Evolutionary conservation across 2,329 filamentous ascomycete species (phyloP).

Genomic region (Pseudogymnoascus sp.): DNA sequence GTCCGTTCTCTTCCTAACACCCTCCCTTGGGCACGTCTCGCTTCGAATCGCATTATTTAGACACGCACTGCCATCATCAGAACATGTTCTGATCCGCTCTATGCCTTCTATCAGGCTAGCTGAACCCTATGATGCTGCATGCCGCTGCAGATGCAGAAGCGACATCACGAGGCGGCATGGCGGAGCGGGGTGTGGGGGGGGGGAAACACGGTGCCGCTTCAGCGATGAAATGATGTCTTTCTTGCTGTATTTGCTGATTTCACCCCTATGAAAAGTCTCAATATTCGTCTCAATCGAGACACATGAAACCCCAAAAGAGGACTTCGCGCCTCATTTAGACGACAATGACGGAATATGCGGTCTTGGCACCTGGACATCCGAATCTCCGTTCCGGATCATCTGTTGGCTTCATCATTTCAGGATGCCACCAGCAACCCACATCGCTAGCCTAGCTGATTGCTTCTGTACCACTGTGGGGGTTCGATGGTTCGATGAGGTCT

Average conservation of each 20-base stretch:
- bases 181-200: background rate
- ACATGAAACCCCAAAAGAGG: conserved; percentile 7
- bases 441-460: background rate
- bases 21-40: background rate
- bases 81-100: background rate
- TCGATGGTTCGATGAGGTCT: conserved; percentile 1
- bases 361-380: background rate
- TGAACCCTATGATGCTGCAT: background rate
- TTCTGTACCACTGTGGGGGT: background rate
- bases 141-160: background rate
- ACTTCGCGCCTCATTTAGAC: conserved; percentile 1
- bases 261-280: conserved; percentile 3
- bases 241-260: background rate
- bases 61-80: background rate
- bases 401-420: conserved; percentile 3
- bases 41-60: background rate
- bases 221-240: background rate
- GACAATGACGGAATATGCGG: background rate
- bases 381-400: conserved; percentile 2
- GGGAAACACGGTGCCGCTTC: background rate
- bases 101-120: background rate
- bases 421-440: background rate
- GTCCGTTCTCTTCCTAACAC: background rate
- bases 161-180: background rate
- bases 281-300: background rate